Evolutionary conservation across 2,329 filamentous ascomycete genomes (phyloP).

Genomic region (Ascomycota sp.): DNA sequence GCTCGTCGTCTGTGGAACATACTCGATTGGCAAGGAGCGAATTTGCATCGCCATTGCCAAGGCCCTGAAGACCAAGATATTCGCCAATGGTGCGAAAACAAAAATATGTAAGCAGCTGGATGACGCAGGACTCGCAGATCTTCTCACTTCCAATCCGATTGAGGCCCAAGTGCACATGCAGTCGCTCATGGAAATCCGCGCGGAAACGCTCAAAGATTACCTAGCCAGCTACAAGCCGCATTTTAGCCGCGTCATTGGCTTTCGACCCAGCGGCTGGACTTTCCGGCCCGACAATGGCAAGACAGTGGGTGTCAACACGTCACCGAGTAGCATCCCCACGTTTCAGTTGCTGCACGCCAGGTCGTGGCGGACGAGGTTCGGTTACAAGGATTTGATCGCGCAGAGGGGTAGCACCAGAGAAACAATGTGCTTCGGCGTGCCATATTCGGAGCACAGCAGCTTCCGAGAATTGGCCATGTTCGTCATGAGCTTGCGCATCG

Average conservation of each 20-base stretch:
- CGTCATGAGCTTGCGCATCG: constrained; percentile 67
- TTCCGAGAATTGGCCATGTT: constrained; percentile 93
- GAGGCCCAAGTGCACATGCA: constrained; percentile 97
- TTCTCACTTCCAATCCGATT: constrained; percentile 60
- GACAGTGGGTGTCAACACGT: constrained; percentile 31
- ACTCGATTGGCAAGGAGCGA: constrained; percentile 93
- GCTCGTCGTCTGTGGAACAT: constrained; percentile 85
- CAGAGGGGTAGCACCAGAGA: constrained; percentile 69
- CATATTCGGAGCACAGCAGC: constrained; percentile 88
- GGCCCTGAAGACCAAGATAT: constrained; percentile 75
- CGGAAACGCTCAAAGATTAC: constrained; percentile 82
- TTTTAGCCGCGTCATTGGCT: constrained; percentile 74
- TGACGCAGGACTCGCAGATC: constrained; percentile 57
- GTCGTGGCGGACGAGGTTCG: constrained; percentile 59
- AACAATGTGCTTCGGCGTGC: constrained; percentile 78
- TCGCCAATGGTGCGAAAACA: constrained; percentile 63
- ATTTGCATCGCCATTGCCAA: constrained; percentile 85
- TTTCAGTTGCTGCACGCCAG: constrained; percentile 32
- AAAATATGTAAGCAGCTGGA: constrained; percentile 69
- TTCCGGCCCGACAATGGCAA: constrained; percentile 47
- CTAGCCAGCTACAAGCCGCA: constrained; percentile 58
- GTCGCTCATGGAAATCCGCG: constrained; percentile 78
- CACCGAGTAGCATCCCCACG: constrained; percentile 28
- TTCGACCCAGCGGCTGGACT: constrained; percentile 86
- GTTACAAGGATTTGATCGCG: constrained; percentile 49